phyloP scores from a whole-genome alignment of 2,329 filamentous ascomycete species.

The Aspergillus fumigatiaffinis region DNA sequence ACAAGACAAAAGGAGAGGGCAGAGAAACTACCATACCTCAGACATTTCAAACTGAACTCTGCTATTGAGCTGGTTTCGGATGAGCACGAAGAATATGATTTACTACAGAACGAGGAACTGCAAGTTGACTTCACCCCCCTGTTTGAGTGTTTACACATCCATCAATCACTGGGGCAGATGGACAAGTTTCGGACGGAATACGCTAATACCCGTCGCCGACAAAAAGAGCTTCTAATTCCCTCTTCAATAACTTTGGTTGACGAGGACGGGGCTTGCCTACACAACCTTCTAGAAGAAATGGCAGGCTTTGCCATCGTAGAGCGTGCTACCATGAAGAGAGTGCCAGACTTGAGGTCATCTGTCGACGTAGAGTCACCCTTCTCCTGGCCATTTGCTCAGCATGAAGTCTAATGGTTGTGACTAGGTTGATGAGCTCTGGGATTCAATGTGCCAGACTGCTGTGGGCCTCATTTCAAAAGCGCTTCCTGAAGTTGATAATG shows the following conservation, averaged over 20 bases:
- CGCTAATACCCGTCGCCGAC: constrained; percentile 80
- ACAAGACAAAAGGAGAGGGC: constrained; percentile 77
- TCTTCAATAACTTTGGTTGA: constrained; percentile 70
- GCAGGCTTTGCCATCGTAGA: constrained; percentile 96
- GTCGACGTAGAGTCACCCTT: constrained; percentile 62
- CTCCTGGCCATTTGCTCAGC: background rate
- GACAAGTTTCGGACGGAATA: constrained; percentile 91
- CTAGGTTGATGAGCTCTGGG: constrained; percentile 95
- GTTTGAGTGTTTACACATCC: constrained; percentile 93
- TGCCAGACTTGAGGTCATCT: constrained; percentile 73
- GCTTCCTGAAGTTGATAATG: constrained; percentile 75
- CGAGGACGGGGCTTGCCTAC: constrained; percentile 81
- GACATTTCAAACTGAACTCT: constrained; percentile 88
- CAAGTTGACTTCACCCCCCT: constrained; percentile 92
- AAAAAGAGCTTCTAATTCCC: constrained; percentile 87
- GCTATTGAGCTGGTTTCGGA: constrained; percentile 93
- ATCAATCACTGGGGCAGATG: constrained; percentile 86
- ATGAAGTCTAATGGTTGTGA: constrained; percentile 10
- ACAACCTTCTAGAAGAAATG: constrained; percentile 86
- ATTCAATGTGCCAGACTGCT: constrained; percentile 89
- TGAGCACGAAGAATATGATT: constrained; percentile 91
- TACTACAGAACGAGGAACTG: constrained; percentile 90
- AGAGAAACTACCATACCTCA: constrained; percentile 69
- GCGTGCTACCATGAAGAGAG: constrained; percentile 83
- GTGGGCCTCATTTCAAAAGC: constrained; percentile 78